These are phyloP conservation scores for Yamagishiella unicocca DNA, from an alignment of 139 green algal genomes.

Conservation along the genomic window DNA sequence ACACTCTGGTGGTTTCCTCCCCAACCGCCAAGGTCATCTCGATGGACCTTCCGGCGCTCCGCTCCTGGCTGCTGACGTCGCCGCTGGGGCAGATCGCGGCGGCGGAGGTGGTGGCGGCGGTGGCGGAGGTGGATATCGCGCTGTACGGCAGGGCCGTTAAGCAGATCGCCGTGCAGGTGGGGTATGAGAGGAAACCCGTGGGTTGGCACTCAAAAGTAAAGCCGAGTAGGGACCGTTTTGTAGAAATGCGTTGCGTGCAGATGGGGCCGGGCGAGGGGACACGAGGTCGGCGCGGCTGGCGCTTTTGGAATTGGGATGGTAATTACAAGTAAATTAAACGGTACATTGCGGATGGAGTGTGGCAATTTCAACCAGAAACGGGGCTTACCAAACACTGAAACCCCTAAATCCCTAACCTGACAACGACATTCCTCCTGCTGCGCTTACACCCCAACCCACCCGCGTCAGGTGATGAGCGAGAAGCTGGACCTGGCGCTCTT, in stretches of 20 bases:
- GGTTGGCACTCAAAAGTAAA: too few relatives aligned
- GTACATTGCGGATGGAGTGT: too few relatives aligned
- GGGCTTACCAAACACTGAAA: too few relatives aligned
- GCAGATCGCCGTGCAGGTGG: constrained; percentile 37
- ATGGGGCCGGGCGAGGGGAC: too few relatives aligned
- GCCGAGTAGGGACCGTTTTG: too few relatives aligned
- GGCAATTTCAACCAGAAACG: too few relatives aligned
- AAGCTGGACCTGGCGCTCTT: constrained; percentile 32
- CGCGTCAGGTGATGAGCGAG: constrained; percentile 20
- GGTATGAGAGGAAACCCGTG: background rate
- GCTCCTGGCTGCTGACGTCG: background rate
- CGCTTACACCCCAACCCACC: background rate
- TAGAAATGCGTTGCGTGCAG: too few relatives aligned
- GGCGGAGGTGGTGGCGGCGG: constrained; percentile 34
- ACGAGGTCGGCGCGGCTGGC: too few relatives aligned
- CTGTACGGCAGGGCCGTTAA: constrained; percentile 49
- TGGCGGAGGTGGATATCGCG: constrained; percentile 42
- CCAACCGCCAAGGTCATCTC: constrained; percentile 10
- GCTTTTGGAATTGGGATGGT: too few relatives aligned
- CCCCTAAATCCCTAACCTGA: too few relatives aligned
- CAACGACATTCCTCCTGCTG: background rate
- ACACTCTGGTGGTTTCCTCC: constrained; percentile 43
- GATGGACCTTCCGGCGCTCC: constrained; percentile 30
- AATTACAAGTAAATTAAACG: too few relatives aligned
- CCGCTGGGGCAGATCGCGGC: background rate